Percentiles rank a stretch among this genome's conserved stretches.
These are phyloP conservation scores for Citrus inodora DNA, from an alignment of 345 rosid species.

Conservation along the genomic window DNA sequence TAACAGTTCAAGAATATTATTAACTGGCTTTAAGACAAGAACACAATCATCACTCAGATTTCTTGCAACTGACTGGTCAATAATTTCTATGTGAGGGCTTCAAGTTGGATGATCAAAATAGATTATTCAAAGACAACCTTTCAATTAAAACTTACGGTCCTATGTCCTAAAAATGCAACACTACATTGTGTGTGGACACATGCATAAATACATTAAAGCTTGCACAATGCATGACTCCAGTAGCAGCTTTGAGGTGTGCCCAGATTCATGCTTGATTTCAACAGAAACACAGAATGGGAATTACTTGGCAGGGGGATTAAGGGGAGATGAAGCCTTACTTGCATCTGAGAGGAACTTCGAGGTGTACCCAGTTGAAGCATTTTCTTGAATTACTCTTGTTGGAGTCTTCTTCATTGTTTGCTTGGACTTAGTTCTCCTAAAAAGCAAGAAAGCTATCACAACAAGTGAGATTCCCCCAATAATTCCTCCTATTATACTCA, in stretches of 20 bases:
- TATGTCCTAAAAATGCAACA: neutral
- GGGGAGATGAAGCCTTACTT: constrained; percentile 49
- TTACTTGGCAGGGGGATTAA: neutral
- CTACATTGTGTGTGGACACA: neutral
- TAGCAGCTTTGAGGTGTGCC: neutral
- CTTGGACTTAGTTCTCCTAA: constrained; percentile 34
- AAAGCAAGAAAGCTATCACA: constrained; percentile 45
- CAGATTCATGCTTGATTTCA: neutral
- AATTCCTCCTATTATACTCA: constrained; percentile 56
- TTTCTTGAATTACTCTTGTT: constrained; percentile 62
- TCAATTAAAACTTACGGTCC: no score
- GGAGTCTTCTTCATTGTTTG: constrained; percentile 31
- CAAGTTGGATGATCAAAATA: neutral
- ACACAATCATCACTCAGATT: neutral
- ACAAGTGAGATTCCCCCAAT: constrained; percentile 51
- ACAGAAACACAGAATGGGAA: neutral
- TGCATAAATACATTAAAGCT: neutral
- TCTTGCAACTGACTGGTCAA: neutral
- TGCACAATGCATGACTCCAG: neutral
- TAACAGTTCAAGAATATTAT: neutral
- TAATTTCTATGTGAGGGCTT: neutral
- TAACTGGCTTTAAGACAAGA: neutral
- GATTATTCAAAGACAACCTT: no score
- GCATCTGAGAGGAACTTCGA: constrained; percentile 83
- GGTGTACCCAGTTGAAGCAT: constrained; percentile 71